Percentiles rank a stretch among this genome's conserved stretches.
Evolutionary conservation across 768 basidiomycete species (phyloP).

Genomic region (Leucocoprinus sp.): DNA sequence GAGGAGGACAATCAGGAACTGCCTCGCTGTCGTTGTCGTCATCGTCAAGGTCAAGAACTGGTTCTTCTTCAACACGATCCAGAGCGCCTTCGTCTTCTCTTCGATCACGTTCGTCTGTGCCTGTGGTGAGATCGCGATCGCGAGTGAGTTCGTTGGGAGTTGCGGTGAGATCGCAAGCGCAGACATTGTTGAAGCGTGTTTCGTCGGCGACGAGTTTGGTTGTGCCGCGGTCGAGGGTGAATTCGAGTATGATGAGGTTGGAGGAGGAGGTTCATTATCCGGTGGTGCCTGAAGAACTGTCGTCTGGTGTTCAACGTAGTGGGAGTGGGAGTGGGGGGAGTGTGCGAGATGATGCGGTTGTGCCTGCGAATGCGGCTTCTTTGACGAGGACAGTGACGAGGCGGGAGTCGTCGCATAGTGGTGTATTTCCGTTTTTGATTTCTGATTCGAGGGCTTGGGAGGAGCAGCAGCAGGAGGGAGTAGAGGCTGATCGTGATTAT

Average conservation of each 20-base stretch:
- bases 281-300: too few relatives aligned
- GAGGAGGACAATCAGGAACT: too few relatives aligned
- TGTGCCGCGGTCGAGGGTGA: constrained; percentile 38
- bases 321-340: not conserved
- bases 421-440: not conserved
- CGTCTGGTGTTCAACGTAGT: too few relatives aligned
- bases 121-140: constrained; percentile 22
- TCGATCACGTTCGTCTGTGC: constrained; percentile 9
- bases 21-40: too few relatives aligned
- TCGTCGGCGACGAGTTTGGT: constrained; percentile 28
- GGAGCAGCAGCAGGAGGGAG: constrained; percentile 10
- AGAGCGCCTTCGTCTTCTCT: not conserved
- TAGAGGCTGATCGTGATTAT: constrained; percentile 19
- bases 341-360: constrained; percentile 10
- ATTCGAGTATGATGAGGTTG: constrained; percentile 64
- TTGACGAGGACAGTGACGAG: too few relatives aligned
- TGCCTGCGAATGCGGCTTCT: too few relatives aligned
- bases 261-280: constrained; percentile 49
- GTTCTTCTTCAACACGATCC: constrained; percentile 11
- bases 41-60: constrained; percentile 16
- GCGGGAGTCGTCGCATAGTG: not conserved
- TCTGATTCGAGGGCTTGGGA: constrained; percentile 11
- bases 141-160: constrained; percentile 36
- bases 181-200: constrained; percentile 59
- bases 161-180: constrained; percentile 52